A percentile compares a stretch with the other conserved stretches of the same genome.
Evolutionary conservation across 257 asterid genomes (phyloP).

Genomic region (Nicotiana obtusifolia): DNA sequence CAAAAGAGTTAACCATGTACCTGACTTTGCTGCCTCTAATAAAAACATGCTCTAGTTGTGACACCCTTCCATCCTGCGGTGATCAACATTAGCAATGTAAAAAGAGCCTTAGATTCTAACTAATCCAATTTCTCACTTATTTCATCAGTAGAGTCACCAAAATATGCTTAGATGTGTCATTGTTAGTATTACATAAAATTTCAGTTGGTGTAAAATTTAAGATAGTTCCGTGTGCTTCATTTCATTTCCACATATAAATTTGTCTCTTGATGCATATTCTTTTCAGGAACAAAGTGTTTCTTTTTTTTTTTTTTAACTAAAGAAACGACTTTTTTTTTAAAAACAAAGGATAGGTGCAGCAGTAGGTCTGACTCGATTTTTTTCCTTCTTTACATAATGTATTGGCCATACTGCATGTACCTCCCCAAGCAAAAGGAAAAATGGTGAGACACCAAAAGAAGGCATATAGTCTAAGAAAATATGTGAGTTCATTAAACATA

Average conservation of each 20-base stretch:
- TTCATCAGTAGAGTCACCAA: neutral
- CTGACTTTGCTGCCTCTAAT: constrained; percentile 98
- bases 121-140: neutral
- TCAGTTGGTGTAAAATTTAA: neutral
- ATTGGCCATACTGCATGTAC: neutral
- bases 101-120: neutral
- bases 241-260: neutral
- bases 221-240: neutral
- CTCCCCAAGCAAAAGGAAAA: neutral
- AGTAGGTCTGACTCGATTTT: neutral
- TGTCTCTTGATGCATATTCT: neutral
- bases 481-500: neutral
- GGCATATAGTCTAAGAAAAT: neutral
- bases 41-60: constrained; percentile 94
- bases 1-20: constrained; percentile 22
- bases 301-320: neutral
- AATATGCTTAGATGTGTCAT: neutral
- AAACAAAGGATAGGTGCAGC: neutral
- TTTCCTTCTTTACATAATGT: neutral
- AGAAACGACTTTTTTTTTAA: neutral
- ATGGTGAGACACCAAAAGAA: neutral
- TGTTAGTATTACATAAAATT: neutral
- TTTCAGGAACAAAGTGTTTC: neutral
- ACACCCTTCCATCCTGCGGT: constrained; percentile 83
- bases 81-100: neutral